Evolutionary conservation across 257 asterid genomes (phyloP).

Genomic region (Plantago ovata): DNA sequence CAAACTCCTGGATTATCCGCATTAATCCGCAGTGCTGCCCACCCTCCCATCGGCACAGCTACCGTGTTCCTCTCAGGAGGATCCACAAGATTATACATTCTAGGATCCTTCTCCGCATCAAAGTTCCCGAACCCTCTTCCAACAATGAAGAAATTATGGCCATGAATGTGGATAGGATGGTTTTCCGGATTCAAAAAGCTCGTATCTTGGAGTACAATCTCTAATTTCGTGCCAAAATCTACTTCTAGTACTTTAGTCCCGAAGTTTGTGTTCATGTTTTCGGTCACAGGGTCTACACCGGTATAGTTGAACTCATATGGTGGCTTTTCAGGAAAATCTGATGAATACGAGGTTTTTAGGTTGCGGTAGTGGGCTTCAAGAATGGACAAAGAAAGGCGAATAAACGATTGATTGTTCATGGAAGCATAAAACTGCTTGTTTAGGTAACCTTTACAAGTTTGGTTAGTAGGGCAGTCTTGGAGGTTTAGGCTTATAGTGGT

Average conservation of each 20-base stretch:
- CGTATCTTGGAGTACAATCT: slow-evolving; percentile 67
- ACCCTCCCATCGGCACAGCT: slow-evolving; percentile 84
- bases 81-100: slow-evolving; percentile 46
- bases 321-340: slow-evolving; percentile 58
- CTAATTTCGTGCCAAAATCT: slow-evolving; percentile 52
- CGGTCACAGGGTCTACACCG: slow-evolving; percentile 47
- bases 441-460: slow-evolving; percentile 56
- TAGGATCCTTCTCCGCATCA: slow-evolving; percentile 38
- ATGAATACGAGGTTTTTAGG: slow-evolving; percentile 8
- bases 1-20: slow-evolving; percentile 85
- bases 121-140: slow-evolving; percentile 78
- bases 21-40: slow-evolving; percentile 65
- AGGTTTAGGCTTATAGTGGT: slow-evolving; percentile 64
- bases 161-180: slow-evolving; percentile 82
- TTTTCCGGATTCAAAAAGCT: slow-evolving; percentile 57
- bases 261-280: slow-evolving; percentile 61
- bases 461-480: slow-evolving; percentile 68
- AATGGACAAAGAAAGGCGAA: slow-evolving; percentile 46
- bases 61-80: slow-evolving; percentile 89
- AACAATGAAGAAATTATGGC: slow-evolving; percentile 69
- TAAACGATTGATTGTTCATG: slow-evolving; percentile 71
- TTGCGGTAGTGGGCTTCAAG: slow-evolving; percentile 57
- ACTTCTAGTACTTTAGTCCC: slow-evolving; percentile 45
- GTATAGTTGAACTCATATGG: slow-evolving; percentile 61
- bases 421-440: slow-evolving; percentile 62